These are phyloP conservation scores for Apostasia ramifera DNA, from an alignment of 106 monocot genomes.

Conservation along the genomic window DNA sequence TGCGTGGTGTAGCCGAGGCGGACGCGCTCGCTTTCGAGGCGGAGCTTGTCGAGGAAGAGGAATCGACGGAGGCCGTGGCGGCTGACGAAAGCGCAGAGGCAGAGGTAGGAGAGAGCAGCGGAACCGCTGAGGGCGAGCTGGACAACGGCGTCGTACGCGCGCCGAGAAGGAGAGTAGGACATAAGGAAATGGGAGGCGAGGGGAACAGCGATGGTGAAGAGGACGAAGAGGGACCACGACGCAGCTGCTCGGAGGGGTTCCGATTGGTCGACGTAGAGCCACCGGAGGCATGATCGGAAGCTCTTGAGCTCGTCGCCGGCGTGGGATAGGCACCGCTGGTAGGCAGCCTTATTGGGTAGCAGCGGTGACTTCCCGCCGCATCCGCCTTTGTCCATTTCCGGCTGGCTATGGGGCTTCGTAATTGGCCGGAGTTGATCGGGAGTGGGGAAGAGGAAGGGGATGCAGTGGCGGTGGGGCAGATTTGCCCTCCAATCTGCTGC, in stretches of 20 bases:
- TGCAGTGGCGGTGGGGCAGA: too few species aligned
- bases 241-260: conserved; percentile 1
- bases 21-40: conserved; percentile 59
- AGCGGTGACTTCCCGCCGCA: background rate
- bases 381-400: background rate
- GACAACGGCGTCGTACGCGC: conserved; percentile 49
- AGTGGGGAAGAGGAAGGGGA: too few species aligned
- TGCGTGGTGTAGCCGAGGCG: conserved; percentile 47
- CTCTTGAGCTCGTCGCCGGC: conserved; percentile 70
- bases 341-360: conserved; percentile 1
- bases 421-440: background rate
- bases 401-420: background rate
- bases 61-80: conserved; percentile 69
- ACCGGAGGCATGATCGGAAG: conserved; percentile 77
- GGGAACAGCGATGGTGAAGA: conserved; percentile 44
- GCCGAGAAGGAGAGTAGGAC: conserved; percentile 17
- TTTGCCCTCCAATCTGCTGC: too few species aligned
- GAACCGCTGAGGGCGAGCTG: conserved; percentile 55
- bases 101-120: conserved; percentile 50
- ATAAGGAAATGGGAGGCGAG: conserved; percentile 32
- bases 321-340: conserved; percentile 43
- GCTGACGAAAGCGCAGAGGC: conserved; percentile 47
- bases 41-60: conserved; percentile 70
- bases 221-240: conserved; percentile 66
- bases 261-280: conserved; percentile 77